Evolutionary conservation across 257 asterid genomes (phyloP), one percentile per base, ranked within the genome.

Genomic region (Solanum appendiculatum): DNA sequence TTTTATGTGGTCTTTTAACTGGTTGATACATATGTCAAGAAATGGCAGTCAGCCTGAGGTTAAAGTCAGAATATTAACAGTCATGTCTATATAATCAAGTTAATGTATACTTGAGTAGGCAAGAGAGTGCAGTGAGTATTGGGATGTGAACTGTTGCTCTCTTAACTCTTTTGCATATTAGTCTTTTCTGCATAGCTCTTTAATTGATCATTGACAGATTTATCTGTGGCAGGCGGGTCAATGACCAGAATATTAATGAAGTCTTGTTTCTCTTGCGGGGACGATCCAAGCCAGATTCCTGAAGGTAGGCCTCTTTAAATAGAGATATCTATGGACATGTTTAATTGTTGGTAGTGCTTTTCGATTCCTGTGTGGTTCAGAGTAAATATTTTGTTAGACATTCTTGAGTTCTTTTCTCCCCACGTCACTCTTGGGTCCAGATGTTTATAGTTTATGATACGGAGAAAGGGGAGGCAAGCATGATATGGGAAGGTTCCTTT

Each of bases 241-340:
- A 86, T 89, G 87, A 44, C 92, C 56, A 89, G 92, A 20, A 89
- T 91, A 66, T 90, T 97, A 56, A 88, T 95, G 73, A 97, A 89
- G 89, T 93, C 97, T 68, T 95, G 99, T 90, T 95, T 97, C 89
- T 95, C 98, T 72, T 97, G 99, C 75, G 98, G 99, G 85, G 92
- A 91, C 33, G 98, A 97, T 92, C 98, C 99, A 87, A 93, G 92
- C 89, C 94, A 91, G 91, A 91, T 92, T 89, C 97, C 90, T 88
- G 95, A 92, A 92, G 99, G 99, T 95, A 90, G 42, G 86, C 86
- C 73, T 88, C 33, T 87, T 87, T 88, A 56, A 72, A 27, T 91
- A 87, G 37, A 90, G 72, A 70, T 83, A 33, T 89, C 63, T 88
- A 31, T 21, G 58, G 87, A 48, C 68, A 18, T 9, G 68, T 29